Base-by-base conservation (phyloP, 805 yeast genomes). In the Naumovozyma baii region DNA sequence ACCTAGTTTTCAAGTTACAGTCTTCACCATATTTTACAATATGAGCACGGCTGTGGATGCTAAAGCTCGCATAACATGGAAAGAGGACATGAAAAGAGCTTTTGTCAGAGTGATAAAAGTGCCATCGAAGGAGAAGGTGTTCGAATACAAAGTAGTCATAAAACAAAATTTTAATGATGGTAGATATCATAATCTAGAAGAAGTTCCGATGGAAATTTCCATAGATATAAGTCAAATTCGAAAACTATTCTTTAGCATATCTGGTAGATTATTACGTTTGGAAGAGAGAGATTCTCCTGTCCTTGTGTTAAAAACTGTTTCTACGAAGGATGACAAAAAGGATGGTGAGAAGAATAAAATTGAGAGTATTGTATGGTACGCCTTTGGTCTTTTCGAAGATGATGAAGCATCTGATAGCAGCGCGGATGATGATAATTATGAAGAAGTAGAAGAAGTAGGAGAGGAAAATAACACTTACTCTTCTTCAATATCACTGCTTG, bases 221-320 rank as follows among this genome's bases (percentile, higher is more conserved):
- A 50, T 71, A 36, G 64, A 69, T 32, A 51, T 78, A 3, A 52
- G 62, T 13, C 49, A 61, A 3, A 64, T 83, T 2, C 58, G 68
- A 3, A 66, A 76, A 40, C 55, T 81, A 34, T 83, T 79, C 47
- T 83, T 80, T 55, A 74, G 79, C 43, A 83, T 82, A 2, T 78
- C 85, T 4, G 90, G 88, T 0, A 70, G 70, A 39, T 56, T 83
- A 15, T 66, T 83, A 19, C 73, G 72, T 36, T 59, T 83, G 13
- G 83, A 79, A 31, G 83, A 77, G 33, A 66, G 75, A 31, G 68
- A 68, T 34, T 62, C 76, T 0, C 86, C 92, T 0, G 90, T 83
- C 0, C 61, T 83, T 38, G 78, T 82, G 1, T 52, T 83, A 28
- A 83, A 83, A 49, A 53, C 68, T 1, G 55, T 50, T 18, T 22